Conservation (phyloP, 306 rosid species). For the Ammopiptanthus mongolicus region DNA sequence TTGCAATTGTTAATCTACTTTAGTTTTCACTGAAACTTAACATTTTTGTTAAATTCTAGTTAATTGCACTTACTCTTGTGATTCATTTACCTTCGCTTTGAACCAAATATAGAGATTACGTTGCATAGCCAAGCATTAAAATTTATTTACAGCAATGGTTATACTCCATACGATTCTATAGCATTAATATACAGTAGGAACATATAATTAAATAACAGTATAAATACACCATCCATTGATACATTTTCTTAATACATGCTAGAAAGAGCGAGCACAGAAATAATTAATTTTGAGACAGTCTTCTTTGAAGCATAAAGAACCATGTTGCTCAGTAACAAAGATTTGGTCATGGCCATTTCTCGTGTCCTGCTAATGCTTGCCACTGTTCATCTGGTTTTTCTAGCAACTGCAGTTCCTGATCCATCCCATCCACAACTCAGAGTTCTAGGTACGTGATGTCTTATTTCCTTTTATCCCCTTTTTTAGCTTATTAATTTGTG, state of each 20-base stretch:
- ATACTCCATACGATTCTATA: neutral
- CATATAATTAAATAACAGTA: neutral
- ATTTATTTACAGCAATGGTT: neutral
- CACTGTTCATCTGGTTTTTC: too few species aligned
- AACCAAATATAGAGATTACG: neutral
- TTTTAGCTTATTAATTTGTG: too few species aligned
- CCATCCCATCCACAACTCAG: neutral
- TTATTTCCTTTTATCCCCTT: neutral
- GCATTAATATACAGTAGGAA: neutral
- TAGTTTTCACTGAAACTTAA: too few species aligned
- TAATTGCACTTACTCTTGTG: neutral
- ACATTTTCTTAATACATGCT: neutral
- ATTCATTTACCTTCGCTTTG: neutral
- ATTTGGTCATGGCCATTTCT: neutral
- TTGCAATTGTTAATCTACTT: too few species aligned
- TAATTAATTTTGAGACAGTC: neutral
- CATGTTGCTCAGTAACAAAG: neutral
- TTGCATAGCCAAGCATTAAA: neutral
- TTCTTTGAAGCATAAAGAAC: neutral
- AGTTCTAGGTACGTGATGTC: neutral
- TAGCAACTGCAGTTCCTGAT: neutral
- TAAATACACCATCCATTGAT: neutral
- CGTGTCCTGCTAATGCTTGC: neutral
- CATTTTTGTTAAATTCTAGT: too few species aligned
- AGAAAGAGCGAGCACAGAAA: neutral